Evolutionary conservation across 2,329 filamentous ascomycete species (phyloP), one percentile per base, ranked within the genome.

Genomic region (Colletotrichum falcatum): DNA sequence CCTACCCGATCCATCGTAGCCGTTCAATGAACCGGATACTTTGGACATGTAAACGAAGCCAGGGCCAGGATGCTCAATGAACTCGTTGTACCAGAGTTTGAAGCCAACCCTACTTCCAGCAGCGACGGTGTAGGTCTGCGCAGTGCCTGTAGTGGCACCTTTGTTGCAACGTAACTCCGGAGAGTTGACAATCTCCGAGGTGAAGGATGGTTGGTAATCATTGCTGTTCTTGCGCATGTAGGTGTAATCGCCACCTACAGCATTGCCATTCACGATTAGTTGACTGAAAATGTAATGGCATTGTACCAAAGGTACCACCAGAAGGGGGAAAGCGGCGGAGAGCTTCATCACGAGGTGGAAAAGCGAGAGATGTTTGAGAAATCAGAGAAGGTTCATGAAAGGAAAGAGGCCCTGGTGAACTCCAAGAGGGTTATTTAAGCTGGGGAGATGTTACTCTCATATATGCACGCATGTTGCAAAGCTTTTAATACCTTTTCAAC

Each of bases 261-360:
- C 54, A 26, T 65, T n/a, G 14, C 66, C 74, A 63, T 75, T 74
- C 59, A 73, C 63, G 33, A 72, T 64, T 6, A 75, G 66, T 35
- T 69, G 66, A 55, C 67, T 66, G 55, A 75, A 75, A 66, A 69
- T 74, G 72, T 75, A 75, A 60, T 75, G 71, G 46, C 71, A 68
- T 7, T 63, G 39, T 23, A 33, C 61, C 1, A 56, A 12, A 20
- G 48, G 26, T 20, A 30, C 12, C 3, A 18, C 61, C 23, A 49
- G 46, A 18, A 28, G 12, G 12, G 46, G 23, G 23, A 49, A 23
- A 12, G 9, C 23, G 12, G 1, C 23, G 23, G 23, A 49, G n/a
- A 49, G 12, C 46, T 14, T 49, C 46, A 49, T 49, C 4, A 0
- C 28, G 11, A 26, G n/a, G 8, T 11, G 20, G 8, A n/a, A n/a